phyloP scores from a whole-genome alignment of 768 basidiomycete genomes.

The Ephemerocybe angulata region DNA sequence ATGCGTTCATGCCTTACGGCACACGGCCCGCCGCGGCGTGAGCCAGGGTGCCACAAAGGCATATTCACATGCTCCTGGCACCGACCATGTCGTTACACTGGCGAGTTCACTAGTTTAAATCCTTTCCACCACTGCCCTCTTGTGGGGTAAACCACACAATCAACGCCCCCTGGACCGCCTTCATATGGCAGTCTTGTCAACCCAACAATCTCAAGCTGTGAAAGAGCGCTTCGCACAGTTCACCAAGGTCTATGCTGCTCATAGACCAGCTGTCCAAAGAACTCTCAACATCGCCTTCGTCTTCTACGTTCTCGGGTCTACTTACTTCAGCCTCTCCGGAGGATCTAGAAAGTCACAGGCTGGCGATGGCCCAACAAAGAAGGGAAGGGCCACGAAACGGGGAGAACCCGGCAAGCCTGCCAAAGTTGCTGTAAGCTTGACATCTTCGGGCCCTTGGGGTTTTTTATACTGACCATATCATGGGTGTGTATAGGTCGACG shows the following conservation, averaged over 20 bases:
- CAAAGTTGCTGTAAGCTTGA: slow-evolving; percentile 61
- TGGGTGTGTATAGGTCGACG: slow-evolving; percentile 64
- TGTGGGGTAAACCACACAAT: neutral
- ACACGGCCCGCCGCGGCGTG: neutral
- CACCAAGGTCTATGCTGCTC: slow-evolving; percentile 50
- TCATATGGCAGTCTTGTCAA: slow-evolving; percentile 31
- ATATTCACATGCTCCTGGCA: neutral
- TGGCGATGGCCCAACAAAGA: slow-evolving; percentile 27
- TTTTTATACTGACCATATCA: neutral
- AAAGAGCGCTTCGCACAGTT: slow-evolving; percentile 42
- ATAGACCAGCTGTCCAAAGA: slow-evolving; percentile 73
- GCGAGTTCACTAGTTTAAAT: neutral
- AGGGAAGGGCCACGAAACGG: slow-evolving; percentile 29
- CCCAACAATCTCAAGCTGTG: slow-evolving; percentile 27
- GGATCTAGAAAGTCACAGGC: slow-evolving; percentile 30
- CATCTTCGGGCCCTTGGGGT: neutral
- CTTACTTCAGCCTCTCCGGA: slow-evolving; percentile 55
- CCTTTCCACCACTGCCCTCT: neutral
- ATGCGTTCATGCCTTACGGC: too few species aligned
- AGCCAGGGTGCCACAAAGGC: neutral
- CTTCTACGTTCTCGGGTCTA: slow-evolving; percentile 61
- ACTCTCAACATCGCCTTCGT: slow-evolving; percentile 67
- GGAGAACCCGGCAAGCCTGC: slow-evolving; percentile 39
- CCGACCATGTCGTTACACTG: neutral
- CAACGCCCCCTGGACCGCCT: neutral